Evolutionary conservation across 192 early-diverging fungal species (phyloP).

Genomic region (Glomus cerebriforme): DNA sequence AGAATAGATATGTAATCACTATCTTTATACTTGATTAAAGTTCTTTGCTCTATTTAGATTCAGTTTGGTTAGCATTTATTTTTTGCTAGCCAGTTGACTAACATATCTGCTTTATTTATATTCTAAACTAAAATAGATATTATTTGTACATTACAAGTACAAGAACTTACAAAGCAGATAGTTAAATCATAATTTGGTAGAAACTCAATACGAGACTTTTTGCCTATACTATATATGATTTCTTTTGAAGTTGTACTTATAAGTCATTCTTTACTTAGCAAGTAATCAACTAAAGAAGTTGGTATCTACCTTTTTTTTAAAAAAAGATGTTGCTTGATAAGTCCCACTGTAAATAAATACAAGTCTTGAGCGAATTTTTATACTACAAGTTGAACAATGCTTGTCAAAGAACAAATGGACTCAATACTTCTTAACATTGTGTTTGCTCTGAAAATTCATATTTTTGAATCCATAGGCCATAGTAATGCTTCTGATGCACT

Average conservation of each 20-base stretch:
- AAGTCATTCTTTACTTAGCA: neutral
- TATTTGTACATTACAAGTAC: neutral
- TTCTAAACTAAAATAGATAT: neutral
- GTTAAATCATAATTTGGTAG: neutral
- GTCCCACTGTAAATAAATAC: neutral
- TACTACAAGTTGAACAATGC: neutral
- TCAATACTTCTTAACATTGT: neutral
- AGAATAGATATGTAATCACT: neutral
- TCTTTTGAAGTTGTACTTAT: neutral
- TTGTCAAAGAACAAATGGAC: neutral
- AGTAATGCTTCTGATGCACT: slow-evolving; percentile 5
- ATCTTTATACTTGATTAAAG: neutral
- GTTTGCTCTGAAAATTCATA: neutral
- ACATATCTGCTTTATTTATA: too few species aligned
- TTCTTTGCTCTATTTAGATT: neutral
- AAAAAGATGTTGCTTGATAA: neutral
- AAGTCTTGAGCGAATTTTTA: neutral
- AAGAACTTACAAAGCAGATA: neutral
- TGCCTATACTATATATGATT: slow-evolving; percentile 1
- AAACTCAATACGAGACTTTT: neutral
- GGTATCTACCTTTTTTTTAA: neutral
- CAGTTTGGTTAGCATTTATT: neutral
- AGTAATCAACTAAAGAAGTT: neutral
- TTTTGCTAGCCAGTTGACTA: neutral
- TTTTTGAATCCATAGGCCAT: neutral